Evolutionary conservation across 495 filamentous ascomycete genomes (phyloP).

Genomic region (Xylaria telfairii): DNA sequence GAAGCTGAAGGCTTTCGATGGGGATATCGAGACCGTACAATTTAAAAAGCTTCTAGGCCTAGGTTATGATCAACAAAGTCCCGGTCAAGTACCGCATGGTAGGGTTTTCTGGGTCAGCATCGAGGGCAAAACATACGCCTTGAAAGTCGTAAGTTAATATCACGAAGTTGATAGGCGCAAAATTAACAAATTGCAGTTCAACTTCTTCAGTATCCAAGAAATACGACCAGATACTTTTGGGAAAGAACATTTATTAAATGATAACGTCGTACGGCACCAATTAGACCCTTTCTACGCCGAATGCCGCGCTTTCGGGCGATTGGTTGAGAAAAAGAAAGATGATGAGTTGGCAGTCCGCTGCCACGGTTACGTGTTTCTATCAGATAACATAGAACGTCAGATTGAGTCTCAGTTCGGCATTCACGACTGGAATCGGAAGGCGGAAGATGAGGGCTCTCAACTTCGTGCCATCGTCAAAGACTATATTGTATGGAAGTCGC

Average conservation of each 20-base stretch:
- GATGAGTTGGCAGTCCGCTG: not conserved
- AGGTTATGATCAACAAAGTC: not conserved
- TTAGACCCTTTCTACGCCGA: constrained; percentile 16
- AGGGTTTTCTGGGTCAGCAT: not conserved
- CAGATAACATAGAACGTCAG: not conserved
- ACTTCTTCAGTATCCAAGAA: not conserved
- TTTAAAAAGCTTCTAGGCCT: not conserved
- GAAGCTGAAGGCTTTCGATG: not conserved
- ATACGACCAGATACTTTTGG: not conserved
- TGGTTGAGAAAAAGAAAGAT: not conserved
- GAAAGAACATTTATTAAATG: not conserved
- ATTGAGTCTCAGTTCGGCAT: not conserved
- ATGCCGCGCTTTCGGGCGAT: constrained; percentile 14
- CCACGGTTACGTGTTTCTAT: not conserved
- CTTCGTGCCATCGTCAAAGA: not conserved
- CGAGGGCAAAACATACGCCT: not conserved
- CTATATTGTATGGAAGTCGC: not conserved
- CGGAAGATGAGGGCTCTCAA: not conserved
- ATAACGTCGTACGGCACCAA: not conserved
- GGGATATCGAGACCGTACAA: not conserved
- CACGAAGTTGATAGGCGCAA: not conserved
- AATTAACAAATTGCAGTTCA: not conserved
- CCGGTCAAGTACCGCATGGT: not conserved
- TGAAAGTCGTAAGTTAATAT: not conserved
- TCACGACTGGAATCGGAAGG: not conserved